Base-by-base conservation (phyloP, 192 early-diverging fungal genomes). In the Dissophora globulifera region DNA sequence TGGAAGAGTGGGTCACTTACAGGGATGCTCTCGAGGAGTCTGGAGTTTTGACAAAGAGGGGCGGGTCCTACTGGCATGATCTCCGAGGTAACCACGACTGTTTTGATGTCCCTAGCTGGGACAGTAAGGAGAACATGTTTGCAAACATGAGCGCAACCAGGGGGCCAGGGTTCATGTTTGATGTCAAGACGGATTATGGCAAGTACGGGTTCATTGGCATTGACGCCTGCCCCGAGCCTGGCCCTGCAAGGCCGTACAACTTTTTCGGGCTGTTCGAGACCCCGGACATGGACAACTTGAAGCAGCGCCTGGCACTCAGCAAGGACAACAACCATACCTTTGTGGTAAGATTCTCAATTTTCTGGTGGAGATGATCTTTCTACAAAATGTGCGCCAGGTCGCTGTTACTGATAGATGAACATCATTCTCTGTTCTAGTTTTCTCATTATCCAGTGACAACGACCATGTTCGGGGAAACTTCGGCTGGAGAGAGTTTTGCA, bases 61-160 rank as follows among this genome's bases (percentile, higher is more conserved):
- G 82, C 67, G 86, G 85, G 16, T 66, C 78, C 8, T 94, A 91
- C 38, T 94, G 89, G 83, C 91, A 88, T 67, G 96, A 97, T 79
- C 83, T 93, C 61, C 84, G 96, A n/a, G 96, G 96, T 4, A 96
- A 97, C 68, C 96, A 97, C 79, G 96, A 97, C 58, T 95, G 94
- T 65, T 97, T 95, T 74, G 87, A 95, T 59, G 83, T 95, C 3
- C 85, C 86, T 17, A 67, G 69, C 11, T 93, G 84, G 70, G 52
- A 84, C 22, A 84, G 86, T 23, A 50, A 72, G 2, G 70, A 82
- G 32, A 94, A 95, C 78, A 79, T 85, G 60, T 95, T 79, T 70
- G 78, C 67, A 26, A 62, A 85, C 1, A 84, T 88, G 54, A 88
- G 85, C 27, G 82, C 85, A 1, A 67, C 75, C 32, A 61, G 78